Base-by-base conservation (phyloP, 2,329 filamentous ascomycete genomes). In the Polytolypa hystricis region DNA sequence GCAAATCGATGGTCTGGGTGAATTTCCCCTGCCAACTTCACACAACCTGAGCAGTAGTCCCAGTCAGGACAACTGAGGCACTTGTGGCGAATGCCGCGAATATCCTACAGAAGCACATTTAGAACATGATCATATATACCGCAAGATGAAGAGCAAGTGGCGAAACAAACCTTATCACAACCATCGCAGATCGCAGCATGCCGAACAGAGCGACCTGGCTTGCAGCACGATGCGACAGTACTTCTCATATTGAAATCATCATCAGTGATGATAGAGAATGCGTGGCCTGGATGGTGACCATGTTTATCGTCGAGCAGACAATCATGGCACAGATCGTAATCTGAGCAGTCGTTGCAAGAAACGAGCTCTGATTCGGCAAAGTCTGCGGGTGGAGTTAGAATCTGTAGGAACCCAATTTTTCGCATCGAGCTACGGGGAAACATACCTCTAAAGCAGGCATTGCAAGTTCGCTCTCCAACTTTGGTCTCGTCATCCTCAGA, bases 11-110 rank as follows among this genome's bases (percentile, higher is more conserved):
- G 91, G 38, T 73, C 71, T 12, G 84, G 77, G 57, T 98, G 93
- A 33, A 73, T 76, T 50, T 76, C 70, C 42, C 64, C 60, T 30
- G 84, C 80, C 47, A 71, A 74, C 49, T 70, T 63, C 40, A 84
- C 61, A 61, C 93, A 98, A 6, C 74, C 67, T 16, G 73, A 71
- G 68, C 91, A 98, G 65, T 84, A 96, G 54, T 98, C 91, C 82
- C 85, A 98, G 60, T 98, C 91, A 29, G 93, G 91, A 67, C 91
- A 98, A 57, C 85, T 80, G 46, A 96, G 70, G 60, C 91, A 98
- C 71, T 98, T 98, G 74, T 96, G 81, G 49, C 91, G 89, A 39
- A 94, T 72, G 49, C 91, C 93, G 49, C 73, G 70, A 52, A 98
- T 91, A 58, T 77, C 78, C 71, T 79, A 43, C 23, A 32, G 37